These are phyloP conservation scores for Lipomyces oligophaga DNA, from an alignment of 805 yeast genomes.

Conservation along the genomic window DNA sequence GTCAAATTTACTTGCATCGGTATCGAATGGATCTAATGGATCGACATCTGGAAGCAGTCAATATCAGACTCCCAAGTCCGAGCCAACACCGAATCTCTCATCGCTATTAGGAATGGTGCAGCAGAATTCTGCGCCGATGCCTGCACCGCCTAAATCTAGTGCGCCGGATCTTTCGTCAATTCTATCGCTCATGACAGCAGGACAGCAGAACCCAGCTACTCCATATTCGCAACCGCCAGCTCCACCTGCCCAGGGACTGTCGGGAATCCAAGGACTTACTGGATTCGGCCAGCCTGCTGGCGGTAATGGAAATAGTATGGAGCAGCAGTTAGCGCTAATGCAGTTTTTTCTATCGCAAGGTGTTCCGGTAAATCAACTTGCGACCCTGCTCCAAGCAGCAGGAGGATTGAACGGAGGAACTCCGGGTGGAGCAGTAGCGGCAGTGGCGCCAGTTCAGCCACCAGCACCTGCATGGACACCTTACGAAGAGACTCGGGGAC, in stretches of 20 bases:
- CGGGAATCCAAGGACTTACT: conserved; percentile 16
- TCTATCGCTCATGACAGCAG: neutral
- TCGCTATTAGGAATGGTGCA: conserved; percentile 6
- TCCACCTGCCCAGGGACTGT: conserved; percentile 10
- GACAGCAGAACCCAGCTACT: conserved; percentile 2
- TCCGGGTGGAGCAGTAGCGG: conserved; percentile 9
- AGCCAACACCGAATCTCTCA: conserved; percentile 8
- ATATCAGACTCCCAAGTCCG: neutral
- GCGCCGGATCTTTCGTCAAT: conserved; percentile 6
- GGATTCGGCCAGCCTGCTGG: conserved; percentile 4
- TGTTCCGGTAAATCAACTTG: conserved; percentile 33
- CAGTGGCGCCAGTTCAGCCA: conserved; percentile 22
- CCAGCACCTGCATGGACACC: neutral
- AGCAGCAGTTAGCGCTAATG: conserved; percentile 44
- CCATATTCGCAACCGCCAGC: conserved; percentile 4
- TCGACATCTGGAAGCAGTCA: neutral
- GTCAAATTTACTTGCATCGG: neutral
- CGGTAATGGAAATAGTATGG: conserved; percentile 9
- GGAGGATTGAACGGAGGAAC: no score
- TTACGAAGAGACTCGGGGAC: conserved; percentile 15
- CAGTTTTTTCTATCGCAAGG: conserved; percentile 39
- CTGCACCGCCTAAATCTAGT: conserved; percentile 4
- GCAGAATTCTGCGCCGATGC: conserved; percentile 8
- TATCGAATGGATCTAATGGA: conserved; percentile 1
- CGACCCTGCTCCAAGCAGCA: conserved; percentile 23